These are phyloP conservation scores for Wickerhamomyces ciferrii DNA, from an alignment of 805 yeast species.

Conservation along the genomic window DNA sequence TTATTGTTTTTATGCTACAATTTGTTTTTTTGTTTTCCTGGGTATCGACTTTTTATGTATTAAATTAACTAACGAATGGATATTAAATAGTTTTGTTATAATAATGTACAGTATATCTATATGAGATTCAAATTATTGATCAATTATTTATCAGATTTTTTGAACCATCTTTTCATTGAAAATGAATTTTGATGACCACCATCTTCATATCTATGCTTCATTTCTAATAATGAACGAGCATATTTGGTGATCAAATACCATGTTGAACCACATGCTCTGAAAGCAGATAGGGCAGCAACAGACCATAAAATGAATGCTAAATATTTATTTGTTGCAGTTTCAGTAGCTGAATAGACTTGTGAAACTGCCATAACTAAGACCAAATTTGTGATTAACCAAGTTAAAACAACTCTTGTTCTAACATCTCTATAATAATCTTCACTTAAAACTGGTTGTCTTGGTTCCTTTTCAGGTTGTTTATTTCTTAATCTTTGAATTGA, in stretches of 20 bases:
- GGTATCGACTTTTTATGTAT: background rate
- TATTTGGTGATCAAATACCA: slow-evolving; percentile 49
- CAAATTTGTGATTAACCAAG: slow-evolving; percentile 86
- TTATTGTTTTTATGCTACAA: background rate
- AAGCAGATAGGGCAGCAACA: slow-evolving; percentile 77
- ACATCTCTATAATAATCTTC: slow-evolving; percentile 94
- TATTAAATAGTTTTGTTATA: too few relatives aligned
- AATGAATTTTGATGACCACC: slow-evolving; percentile 19
- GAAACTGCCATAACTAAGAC: slow-evolving; percentile 82
- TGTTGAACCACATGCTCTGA: slow-evolving; percentile 80
- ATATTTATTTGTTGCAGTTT: slow-evolving; percentile 66
- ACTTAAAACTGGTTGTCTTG: slow-evolving; percentile 31
- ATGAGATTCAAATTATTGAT: background rate
- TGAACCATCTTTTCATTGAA: slow-evolving; percentile 13
- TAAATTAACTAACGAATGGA: background rate
- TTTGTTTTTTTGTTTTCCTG: background rate
- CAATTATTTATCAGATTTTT: background rate
- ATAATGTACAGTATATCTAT: too few relatives aligned
- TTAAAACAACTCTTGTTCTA: slow-evolving; percentile 89
- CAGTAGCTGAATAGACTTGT: slow-evolving; percentile 70
- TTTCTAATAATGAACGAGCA: slow-evolving; percentile 33
- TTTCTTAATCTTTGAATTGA: slow-evolving; percentile 65
- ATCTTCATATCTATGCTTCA: slow-evolving; percentile 32
- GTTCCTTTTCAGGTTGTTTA: slow-evolving; percentile 37
- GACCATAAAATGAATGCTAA: slow-evolving; percentile 85